phyloP scores from a whole-genome alignment of 768 basidiomycete genomes.

The Lactarius psammicola region DNA sequence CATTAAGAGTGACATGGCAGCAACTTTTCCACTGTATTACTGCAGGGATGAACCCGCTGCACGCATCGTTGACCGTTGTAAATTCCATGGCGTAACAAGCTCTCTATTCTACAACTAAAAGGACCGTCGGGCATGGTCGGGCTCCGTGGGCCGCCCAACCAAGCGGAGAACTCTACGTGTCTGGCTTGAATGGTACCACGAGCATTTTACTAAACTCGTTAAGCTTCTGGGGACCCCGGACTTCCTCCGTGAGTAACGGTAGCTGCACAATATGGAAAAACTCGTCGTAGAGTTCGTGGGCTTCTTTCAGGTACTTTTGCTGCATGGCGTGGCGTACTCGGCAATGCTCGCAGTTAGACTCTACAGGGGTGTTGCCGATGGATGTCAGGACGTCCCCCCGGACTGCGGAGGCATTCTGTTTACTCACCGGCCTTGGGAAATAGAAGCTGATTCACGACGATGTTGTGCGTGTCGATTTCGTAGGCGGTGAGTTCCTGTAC shows the following conservation, averaged over 20 bases:
- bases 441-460: conserved; percentile 95
- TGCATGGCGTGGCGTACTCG: conserved; percentile 95
- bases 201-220: conserved; percentile 93
- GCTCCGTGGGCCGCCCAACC: not conserved
- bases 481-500: conserved; percentile 94
- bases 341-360: conserved; percentile 94
- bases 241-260: conserved; percentile 94
- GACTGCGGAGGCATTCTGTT: not conserved
- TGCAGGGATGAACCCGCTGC: not conserved
- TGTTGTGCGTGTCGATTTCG: conserved; percentile 98
- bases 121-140: conserved; percentile 1
- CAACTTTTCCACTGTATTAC: not conserved
- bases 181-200: conserved; percentile 71
- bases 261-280: conserved; percentile 97
- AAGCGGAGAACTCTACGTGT: not conserved
- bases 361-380: conserved; percentile 41
- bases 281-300: conserved; percentile 95
- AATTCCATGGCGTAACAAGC: not conserved
- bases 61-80: not conserved
- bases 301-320: conserved; percentile 95
- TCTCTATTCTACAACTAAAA: not conserved
- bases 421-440: conserved; percentile 85
- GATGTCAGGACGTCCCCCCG: not conserved
- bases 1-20: not conserved
- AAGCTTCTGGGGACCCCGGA: conserved; percentile 91